These are phyloP conservation scores for Pseudogymnoascus sp. DNA, from an alignment of 2,329 filamentous ascomycete species.

Conservation along the genomic window DNA sequence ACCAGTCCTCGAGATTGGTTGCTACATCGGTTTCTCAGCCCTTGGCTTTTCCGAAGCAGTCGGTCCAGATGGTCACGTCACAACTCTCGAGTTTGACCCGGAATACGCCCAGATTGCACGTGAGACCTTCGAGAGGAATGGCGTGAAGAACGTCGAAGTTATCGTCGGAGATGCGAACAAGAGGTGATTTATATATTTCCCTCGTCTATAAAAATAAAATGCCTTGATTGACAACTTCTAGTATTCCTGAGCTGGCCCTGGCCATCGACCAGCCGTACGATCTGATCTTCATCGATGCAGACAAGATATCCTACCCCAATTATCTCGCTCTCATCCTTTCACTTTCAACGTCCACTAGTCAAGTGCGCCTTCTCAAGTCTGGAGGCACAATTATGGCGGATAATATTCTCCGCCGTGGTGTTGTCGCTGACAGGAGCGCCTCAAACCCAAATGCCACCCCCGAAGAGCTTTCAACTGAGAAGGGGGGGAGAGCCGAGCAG, in stretches of 20 bases:
- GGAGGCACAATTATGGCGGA: conserved; percentile 50
- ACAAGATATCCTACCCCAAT: conserved; percentile 46
- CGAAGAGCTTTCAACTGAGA: conserved; percentile 1
- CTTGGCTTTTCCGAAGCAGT: conserved; percentile 25
- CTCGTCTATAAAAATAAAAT: background rate
- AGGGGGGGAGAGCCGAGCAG: conserved; percentile 15
- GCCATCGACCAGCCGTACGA: conserved; percentile 41
- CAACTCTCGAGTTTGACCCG: conserved; percentile 40
- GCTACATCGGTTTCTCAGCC: conserved; percentile 27
- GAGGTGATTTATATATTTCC: conserved; percentile 34
- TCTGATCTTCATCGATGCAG: conserved; percentile 48
- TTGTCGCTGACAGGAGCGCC: conserved; percentile 38
- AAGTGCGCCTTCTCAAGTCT: conserved; percentile 39
- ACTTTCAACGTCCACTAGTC: conserved; percentile 34
- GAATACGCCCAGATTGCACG: conserved; percentile 40
- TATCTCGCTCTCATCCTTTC: conserved; percentile 44
- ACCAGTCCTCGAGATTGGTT: conserved; percentile 28
- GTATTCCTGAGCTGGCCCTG: conserved; percentile 16
- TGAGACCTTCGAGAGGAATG: conserved; percentile 35
- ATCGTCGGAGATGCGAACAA: conserved; percentile 42
- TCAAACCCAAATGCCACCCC: conserved; percentile 29
- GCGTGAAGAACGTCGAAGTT: conserved; percentile 42
- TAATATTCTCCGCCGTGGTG: conserved; percentile 45
- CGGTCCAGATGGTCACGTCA: conserved; percentile 25
- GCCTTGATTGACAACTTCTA: background rate